phyloP scores from a whole-genome alignment of 805 yeast species.

The Saccharomycopsis babjevae region DNA sequence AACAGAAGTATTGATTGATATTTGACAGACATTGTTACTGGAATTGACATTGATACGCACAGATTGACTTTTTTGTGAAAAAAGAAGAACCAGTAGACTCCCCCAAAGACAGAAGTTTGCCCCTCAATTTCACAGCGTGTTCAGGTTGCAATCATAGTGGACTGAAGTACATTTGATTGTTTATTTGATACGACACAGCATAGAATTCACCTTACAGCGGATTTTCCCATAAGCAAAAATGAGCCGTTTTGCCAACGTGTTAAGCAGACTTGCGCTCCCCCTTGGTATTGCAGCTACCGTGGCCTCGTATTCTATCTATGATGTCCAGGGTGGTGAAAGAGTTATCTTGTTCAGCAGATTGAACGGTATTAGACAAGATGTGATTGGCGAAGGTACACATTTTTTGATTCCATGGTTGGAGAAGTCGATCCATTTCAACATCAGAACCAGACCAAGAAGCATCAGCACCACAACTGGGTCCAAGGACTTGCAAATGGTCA shows the following conservation, averaged over 20 bases:
- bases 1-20: no score
- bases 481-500: slow-evolving; percentile 92
- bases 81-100: neutral
- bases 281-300: slow-evolving; percentile 59
- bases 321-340: slow-evolving; percentile 91
- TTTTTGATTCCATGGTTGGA: slow-evolving; percentile 95
- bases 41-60: no score
- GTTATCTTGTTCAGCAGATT: slow-evolving; percentile 93
- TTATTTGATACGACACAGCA: neutral
- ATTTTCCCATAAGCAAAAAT: slow-evolving; percentile 17
- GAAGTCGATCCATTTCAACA: slow-evolving; percentile 81
- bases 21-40: no score
- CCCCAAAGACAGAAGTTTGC: no score
- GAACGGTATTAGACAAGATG: slow-evolving; percentile 77
- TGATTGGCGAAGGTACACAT: slow-evolving; percentile 95
- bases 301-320: slow-evolving; percentile 79
- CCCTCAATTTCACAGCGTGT: neutral
- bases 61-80: no score
- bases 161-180: no score
- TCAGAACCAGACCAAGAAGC: slow-evolving; percentile 89
- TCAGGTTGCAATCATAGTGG: neutral
- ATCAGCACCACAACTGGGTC: slow-evolving; percentile 94
- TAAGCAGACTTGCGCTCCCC: slow-evolving; percentile 50
- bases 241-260: slow-evolving; percentile 22
- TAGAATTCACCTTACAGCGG: no score